Evolutionary conservation across 306 rosid species (phyloP).

Genomic region (Cucurbita pepo): DNA sequence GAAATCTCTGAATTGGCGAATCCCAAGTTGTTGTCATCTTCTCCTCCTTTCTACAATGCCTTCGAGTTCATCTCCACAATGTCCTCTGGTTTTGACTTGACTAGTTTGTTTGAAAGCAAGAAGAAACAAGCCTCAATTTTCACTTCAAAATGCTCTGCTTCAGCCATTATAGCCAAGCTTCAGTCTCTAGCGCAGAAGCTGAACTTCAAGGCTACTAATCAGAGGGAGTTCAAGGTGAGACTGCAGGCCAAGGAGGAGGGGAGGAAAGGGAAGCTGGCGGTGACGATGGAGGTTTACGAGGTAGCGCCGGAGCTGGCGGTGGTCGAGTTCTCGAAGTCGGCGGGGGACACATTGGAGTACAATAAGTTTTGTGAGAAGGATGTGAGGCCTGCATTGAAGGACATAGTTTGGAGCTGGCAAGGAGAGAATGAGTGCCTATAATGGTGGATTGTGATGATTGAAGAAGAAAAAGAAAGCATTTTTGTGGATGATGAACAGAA

Average conservation of each 20-base stretch:
- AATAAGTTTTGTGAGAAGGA: conserved; percentile 51
- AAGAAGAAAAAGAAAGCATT: background rate
- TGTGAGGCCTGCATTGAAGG: conserved; percentile 62
- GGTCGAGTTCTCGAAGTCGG: conserved; percentile 41
- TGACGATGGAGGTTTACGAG: conserved; percentile 50
- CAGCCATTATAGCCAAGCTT: conserved; percentile 30
- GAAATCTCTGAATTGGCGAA: background rate
- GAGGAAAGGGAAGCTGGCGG: conserved; percentile 51
- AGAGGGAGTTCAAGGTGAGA: conserved; percentile 42
- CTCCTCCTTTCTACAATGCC: conserved; percentile 58
- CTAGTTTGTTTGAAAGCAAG: conserved; percentile 52
- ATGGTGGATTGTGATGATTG: background rate
- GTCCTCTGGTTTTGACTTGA: conserved; percentile 60
- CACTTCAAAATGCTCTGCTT: conserved; percentile 53
- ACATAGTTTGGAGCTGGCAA: conserved; percentile 92
- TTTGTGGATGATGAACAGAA: background rate
- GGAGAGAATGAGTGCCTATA: conserved; percentile 23
- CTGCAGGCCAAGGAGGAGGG: conserved; percentile 48
- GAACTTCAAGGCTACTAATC: conserved; percentile 24
- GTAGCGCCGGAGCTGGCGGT: conserved; percentile 64
- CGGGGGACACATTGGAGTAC: conserved; percentile 66
- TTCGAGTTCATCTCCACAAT: conserved; percentile 64
- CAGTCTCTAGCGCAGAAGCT: conserved; percentile 28
- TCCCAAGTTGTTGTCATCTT: conserved; percentile 3
- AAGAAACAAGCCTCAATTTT: conserved; percentile 39